Evolutionary conservation across 495 filamentous ascomycete species (phyloP), one percentile per base, ranked within the genome.

Genomic region (Hypomontagnella submonticulosa): DNA sequence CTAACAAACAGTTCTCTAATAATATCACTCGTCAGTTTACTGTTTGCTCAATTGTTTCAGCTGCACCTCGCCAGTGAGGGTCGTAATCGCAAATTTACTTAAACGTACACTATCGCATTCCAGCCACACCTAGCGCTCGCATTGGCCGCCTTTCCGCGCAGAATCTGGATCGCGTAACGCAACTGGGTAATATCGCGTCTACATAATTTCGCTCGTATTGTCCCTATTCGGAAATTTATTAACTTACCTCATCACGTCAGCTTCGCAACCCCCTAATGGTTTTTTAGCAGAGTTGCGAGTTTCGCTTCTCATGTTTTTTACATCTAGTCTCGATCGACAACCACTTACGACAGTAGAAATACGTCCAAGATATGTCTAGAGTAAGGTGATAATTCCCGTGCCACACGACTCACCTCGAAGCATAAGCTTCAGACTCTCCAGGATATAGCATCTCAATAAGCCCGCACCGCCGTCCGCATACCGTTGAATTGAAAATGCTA

Each of bases 21-120:
- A 55, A 63, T 68, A 68, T 53, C 43, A 32, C 42, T 63, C 16
- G 16, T 36, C 34, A 15, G n/a, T 46, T 59, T 42, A 13, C 38
- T 52, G 27, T 30, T 47, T 44, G 15, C 20, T 43, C 7, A 46
- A 38, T 57, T 19, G 60, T 69, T 64, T 69, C 56, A 69, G 60
- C 50, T 53, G 60, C 32, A 57, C 13, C 55, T 49, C 34, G 15
- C 20, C 34, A 46, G 7, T 48, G 27, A 13, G 10, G 44, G 38
- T 32, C 30, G 42, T 34, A 23, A 42, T 37, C 18, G 15, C 40
- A 43, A 53, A 47, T 51, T 27, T 42, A 40, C 32, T 41, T 12
- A n/a, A n/a, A n/a, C n/a, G n/a, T n/a, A 13, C 43, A 33, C 38
- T 18, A 36, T 41, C 15, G 50, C 27, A 32, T 18, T 41, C 34